Evolutionary conservation across 2,329 filamentous ascomycete genomes (phyloP), one percentile per base, ranked within the genome.

Genomic region (Botrytis cinerea): DNA sequence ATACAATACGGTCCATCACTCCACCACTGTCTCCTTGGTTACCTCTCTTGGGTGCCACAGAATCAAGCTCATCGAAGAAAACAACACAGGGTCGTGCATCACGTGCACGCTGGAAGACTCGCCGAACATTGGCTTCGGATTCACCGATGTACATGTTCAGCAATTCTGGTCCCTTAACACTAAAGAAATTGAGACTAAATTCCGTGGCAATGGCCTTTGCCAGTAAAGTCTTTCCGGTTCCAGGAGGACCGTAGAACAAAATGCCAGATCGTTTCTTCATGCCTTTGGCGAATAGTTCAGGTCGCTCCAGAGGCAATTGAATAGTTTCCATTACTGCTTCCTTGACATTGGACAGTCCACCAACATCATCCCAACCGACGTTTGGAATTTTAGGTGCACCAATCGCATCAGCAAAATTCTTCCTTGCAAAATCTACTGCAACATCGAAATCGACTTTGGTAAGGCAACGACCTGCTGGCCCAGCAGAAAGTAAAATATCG

Each of bases 241-340:
- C 94, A 0, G 94, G 94, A 1, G 94, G 94, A 0, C 94, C 94
- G 80, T 97, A 97, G 83, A 97, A 97, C 38, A 97, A 83, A 77
- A 97, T 97, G 78, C 94, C 94, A 35, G 93, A 97, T 60, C 95
- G 91, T 85, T 98, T 98, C 87, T 98, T 98, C 92, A 98, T 96
- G 68, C 95, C 96, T 85, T 95, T 97, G 46, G 95, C 95, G 79
- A 98, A 98, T 1, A 98, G 87, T 82, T 98, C 96, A 0, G 95
- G 95, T 16, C 95, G 88, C 75, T 97, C 93, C 1, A 98, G 88
- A 0, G 95, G 96, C 51, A 98, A 86, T 81, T 98, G 95, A 71
- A 98, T 98, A 0, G 96, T 98, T 82, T 98, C 96, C 81, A 94
- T 93, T 71, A 98, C 92, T n/a, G 95, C 95, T 77, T 97, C 94